Evolutionary conservation across 805 yeast species (phyloP), one percentile per base, ranked within the genome.

Genomic region (Sugiyamaella floridensis): DNA sequence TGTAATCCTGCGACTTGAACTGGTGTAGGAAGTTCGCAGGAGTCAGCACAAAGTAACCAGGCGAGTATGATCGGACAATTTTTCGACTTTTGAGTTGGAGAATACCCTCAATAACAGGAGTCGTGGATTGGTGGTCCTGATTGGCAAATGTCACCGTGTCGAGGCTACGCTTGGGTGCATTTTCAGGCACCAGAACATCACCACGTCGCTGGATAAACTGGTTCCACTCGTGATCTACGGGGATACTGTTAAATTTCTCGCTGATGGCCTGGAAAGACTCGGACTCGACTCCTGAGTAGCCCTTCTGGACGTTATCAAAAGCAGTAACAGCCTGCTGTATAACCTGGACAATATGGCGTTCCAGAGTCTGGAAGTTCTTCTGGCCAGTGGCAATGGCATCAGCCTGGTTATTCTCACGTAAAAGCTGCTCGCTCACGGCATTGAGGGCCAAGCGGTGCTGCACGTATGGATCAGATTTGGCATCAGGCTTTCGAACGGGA

Each of bases 91-190:
- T 76, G 50, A 76, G 72, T 57, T 67, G 66, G 42, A 78, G 62
- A 26, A 69, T 55, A 40, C 83, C 83, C 58, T 76, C 79, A 14
- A 78, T 63, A 22, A 76, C 62, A 2, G 83, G 81, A 32, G 52
- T 56, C 6, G 77, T 67, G 2, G 77, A 58, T 29, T 64, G 66
- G 59, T 75, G 77, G 48, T 63, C 62, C 55, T 65, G 64, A 59
- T 77, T 72, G 29, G 70, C 62, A 59, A 72, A 79, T 5, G 68
- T 55, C 28, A 77, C 61, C 26, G 59, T 54, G 14, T 62, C 60
- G 40, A 74, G 55, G 16, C 66, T 63, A 42, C 81, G 69, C 60
- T 75, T 75, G 48, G 62, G 60, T 51, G 66, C 45, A 52, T 55
- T 65, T 16, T 49, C 43, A 12, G 67, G 56, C 10, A 76, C 67